Conservation (phyloP, 1,284 basidiomycete genomes). For the Sutorius eximius region DNA sequence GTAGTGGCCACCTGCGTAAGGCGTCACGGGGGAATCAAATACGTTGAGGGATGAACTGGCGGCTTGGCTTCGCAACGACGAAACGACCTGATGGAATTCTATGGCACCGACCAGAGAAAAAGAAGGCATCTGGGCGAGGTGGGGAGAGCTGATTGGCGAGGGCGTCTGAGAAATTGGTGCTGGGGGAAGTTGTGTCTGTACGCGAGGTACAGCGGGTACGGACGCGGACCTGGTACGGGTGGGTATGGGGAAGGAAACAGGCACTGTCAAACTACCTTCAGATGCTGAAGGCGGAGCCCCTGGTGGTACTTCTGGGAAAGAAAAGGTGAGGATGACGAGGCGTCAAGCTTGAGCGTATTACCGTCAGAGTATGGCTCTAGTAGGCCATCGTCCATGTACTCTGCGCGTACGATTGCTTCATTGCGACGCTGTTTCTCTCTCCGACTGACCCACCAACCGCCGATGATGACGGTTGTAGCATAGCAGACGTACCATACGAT, state of each 20-base stretch:
- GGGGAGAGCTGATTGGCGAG: constrained; percentile 37
- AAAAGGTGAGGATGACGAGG: constrained; percentile 11
- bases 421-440: constrained; percentile 45
- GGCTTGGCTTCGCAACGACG: constrained; percentile 70
- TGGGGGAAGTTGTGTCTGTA: constrained; percentile 41
- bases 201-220: constrained; percentile 40
- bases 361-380: constrained; percentile 60
- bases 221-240: constrained; percentile 40
- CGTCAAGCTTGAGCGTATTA: constrained; percentile 37
- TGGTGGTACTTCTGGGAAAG: constrained; percentile 21
- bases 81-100: constrained; percentile 89
- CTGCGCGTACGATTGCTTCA: constrained; percentile 57
- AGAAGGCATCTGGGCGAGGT: constrained; percentile 61
- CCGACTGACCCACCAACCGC: constrained; percentile 74
- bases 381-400: constrained; percentile 55
- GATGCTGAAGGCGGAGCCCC: background rate
- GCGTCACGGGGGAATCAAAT: constrained; percentile 69
- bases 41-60: constrained; percentile 54
- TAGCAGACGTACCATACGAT: constrained; percentile 79
- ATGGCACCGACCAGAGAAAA: constrained; percentile 92
- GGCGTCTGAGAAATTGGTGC: constrained; percentile 40
- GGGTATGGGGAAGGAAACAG: constrained; percentile 25
- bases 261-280: constrained; percentile 13
- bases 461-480: constrained; percentile 73
- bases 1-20: constrained; percentile 74